Base-by-base conservation (phyloP, 805 yeast species). In the Wickerhamiella domercqiae region DNA sequence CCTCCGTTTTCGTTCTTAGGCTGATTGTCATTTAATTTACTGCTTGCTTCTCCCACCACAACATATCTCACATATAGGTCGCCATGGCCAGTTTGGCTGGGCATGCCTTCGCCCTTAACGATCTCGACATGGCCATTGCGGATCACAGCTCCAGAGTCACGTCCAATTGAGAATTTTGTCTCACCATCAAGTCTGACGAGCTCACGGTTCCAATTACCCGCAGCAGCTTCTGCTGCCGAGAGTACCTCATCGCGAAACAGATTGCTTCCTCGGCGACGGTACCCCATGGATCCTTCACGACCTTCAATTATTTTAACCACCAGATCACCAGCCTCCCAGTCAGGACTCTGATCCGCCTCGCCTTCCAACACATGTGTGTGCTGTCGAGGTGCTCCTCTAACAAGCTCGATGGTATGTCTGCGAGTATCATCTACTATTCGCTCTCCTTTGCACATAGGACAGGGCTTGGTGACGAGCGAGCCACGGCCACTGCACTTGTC, bases 321-420 rank as follows among this genome's bases (percentile, higher is more conserved):
- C 39, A 90, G 61, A 59, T 87, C 82, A 15, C 98, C 98, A 3
- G 94, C 71, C 4, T 66, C 69, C 66, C 72, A 68, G 38, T 80
- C 93, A 2, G 97, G 96, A 46, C 68, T 67, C 52, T 75, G 78
- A 53, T 87, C 93, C 4, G 87, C 84, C 56, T 83, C 83, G 2
- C 87, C 93, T 35, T 64, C 65, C 36, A 77, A 61, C 1, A 70
- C 67, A 46, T 73, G 71, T 30, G 66, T 66, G 47, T 68, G 67
- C 40, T 71, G 68, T 48, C 86, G 63, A 7, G 71, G 66, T 7
- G 75, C 61, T 19, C 98, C 98, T 0, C 84, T 76, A 28, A 67
- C 68, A 15, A 90, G 49, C 48, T 71, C 70, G 15, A 84, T 59
- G 32, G 65, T 66, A 57, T 76, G 77, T 16, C 64, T 60, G 49